A percentile compares a stretch with the other conserved stretches of the same genome.
These are phyloP conservation scores for Primulina eburnea DNA, from an alignment of 257 asterid genomes.

Conservation along the genomic window DNA sequence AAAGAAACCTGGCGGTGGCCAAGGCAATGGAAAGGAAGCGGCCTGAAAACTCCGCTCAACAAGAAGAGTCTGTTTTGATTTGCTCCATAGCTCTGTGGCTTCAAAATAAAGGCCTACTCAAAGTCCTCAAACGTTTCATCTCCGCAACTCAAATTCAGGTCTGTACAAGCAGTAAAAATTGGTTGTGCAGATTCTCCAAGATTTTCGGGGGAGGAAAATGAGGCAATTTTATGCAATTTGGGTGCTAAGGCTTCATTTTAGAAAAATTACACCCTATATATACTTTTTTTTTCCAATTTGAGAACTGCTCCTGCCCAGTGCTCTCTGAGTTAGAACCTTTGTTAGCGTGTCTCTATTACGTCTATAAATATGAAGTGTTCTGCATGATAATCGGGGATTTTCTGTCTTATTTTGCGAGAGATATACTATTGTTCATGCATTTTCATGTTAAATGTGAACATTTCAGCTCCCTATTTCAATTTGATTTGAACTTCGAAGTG, in stretches of 20 bases:
- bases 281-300: too few species aligned
- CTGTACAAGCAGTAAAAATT: background rate
- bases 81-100: constrained; percentile 53
- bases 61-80: constrained; percentile 36
- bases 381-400: background rate
- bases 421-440: background rate
- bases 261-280: too few species aligned
- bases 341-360: background rate
- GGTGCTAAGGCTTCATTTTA: background rate
- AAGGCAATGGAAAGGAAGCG: constrained; percentile 30
- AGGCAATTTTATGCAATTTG: too few species aligned
- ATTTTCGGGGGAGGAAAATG: background rate
- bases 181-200: background rate
- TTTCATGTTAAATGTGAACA: background rate
- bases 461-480: constrained; percentile 14
- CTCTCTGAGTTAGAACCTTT: too few species aligned
- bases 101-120: constrained; percentile 39
- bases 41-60: constrained; percentile 8
- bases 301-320: too few species aligned
- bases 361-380: background rate
- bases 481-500: background rate
- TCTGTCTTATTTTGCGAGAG: constrained; percentile 2
- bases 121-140: constrained; percentile 51
- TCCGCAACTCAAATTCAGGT: constrained; percentile 51
- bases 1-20: constrained; percentile 16